Conservation (phyloP, 257 asterid genomes). For the Solanum rostratum region DNA sequence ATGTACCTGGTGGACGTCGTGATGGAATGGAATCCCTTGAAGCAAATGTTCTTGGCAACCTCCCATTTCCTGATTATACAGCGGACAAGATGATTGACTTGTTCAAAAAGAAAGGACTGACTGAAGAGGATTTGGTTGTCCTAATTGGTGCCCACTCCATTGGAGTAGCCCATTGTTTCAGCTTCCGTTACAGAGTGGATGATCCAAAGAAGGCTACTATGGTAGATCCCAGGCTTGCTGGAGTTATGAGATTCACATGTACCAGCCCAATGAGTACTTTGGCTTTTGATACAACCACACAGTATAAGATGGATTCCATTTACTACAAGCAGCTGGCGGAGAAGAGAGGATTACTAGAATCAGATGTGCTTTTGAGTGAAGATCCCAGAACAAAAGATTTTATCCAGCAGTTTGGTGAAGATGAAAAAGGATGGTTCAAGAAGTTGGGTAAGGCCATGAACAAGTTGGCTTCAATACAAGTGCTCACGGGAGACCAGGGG, state of each 20-base stretch:
- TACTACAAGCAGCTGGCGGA: slow-evolving; percentile 35
- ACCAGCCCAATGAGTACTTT: slow-evolving; percentile 4
- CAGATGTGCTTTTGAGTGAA: slow-evolving; percentile 34
- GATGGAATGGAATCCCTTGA: slow-evolving; percentile 40
- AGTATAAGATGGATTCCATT: slow-evolving; percentile 41
- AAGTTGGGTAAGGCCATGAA: slow-evolving; percentile 23
- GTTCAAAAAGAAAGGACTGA: slow-evolving; percentile 32
- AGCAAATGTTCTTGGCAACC: slow-evolving; percentile 10
- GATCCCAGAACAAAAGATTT: slow-evolving; percentile 15
- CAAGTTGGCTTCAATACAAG: slow-evolving; percentile 29
- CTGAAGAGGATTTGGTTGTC: slow-evolving; percentile 36
- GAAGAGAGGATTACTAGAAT: slow-evolving; percentile 38
- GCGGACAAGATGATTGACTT: slow-evolving; percentile 8
- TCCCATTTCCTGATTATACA: slow-evolving; percentile 27
- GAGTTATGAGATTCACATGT: slow-evolving; percentile 27
- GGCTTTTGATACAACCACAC: slow-evolving; percentile 42
- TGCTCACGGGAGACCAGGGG: slow-evolving; percentile 45
- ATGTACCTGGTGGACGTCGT: slow-evolving; percentile 37
- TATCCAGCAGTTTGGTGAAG: slow-evolving; percentile 25
- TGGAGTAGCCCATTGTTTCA: slow-evolving; percentile 43
- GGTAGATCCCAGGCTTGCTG: slow-evolving; percentile 23
- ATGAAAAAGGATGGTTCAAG: slow-evolving; percentile 33
- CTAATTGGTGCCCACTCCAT: slow-evolving; percentile 56
- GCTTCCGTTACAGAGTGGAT: slow-evolving; percentile 17
- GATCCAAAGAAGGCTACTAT: slow-evolving; percentile 13